Conservation (phyloP, 805 yeast species). For the Candida taoyuanica region DNA sequence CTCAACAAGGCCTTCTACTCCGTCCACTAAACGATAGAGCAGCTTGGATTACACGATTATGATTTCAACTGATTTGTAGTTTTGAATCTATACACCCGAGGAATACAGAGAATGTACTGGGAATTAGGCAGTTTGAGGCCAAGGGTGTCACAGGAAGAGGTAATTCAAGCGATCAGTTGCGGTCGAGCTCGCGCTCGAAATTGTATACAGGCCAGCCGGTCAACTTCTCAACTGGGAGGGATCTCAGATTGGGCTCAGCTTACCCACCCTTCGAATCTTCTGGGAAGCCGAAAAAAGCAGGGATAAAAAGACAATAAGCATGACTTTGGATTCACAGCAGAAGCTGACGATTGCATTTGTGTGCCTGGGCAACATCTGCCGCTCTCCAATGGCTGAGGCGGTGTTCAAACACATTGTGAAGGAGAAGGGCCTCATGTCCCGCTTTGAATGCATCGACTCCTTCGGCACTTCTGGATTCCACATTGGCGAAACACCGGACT, state of each 20-base stretch:
- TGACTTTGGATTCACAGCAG: slow-evolving; percentile 1
- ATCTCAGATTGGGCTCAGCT: no score
- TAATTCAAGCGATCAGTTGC: no score
- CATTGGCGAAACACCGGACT: slow-evolving; percentile 77
- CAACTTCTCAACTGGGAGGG: no score
- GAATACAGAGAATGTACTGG: no score
- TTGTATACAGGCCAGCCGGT: no score
- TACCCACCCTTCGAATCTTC: no score
- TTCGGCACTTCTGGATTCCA: slow-evolving; percentile 89
- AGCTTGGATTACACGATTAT: background rate
- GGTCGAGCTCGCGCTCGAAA: no score
- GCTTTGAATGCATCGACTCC: slow-evolving; percentile 66
- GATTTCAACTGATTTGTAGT: background rate
- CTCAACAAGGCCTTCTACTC: slow-evolving; percentile 70
- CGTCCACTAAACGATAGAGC: slow-evolving; percentile 5
- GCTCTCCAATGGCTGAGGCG: slow-evolving; percentile 98
- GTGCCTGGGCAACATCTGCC: slow-evolving; percentile 88
- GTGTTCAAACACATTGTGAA: slow-evolving; percentile 67
- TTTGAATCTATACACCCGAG: no score
- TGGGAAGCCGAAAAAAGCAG: no score
- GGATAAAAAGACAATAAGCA: no score
- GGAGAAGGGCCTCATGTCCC: slow-evolving; percentile 37
- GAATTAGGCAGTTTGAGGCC: no score
- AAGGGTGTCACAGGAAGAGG: no score
- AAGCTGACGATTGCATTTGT: slow-evolving; percentile 74